Percentiles rank a stretch among this genome's conserved stretches.
Conservation (phyloP, 2,329 filamentous ascomycete species). For the Cladosporium austrohemisphaericum region DNA sequence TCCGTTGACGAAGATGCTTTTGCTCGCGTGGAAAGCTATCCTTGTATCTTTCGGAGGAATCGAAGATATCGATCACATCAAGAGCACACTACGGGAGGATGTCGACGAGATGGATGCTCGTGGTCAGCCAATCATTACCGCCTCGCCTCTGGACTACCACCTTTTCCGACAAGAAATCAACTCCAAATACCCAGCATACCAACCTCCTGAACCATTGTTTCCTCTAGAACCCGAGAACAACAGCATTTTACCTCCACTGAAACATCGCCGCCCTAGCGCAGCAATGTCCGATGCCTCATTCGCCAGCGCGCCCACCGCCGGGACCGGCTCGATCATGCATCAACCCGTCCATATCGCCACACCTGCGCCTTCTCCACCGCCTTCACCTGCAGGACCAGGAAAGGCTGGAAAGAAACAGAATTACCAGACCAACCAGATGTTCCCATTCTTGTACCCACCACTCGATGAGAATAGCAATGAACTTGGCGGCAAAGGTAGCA, state of each 20-base stretch:
- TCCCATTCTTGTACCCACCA: conserved; percentile 95
- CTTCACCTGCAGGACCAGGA: conserved; percentile 75
- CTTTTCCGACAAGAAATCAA: conserved; percentile 94
- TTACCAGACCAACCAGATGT: conserved; percentile 98
- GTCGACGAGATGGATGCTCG: conserved; percentile 55
- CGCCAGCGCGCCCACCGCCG: conserved; percentile 47
- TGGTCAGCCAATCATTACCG: conserved; percentile 76
- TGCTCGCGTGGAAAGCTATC: conserved; percentile 89
- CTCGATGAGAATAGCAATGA: conserved; percentile 84
- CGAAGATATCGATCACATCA: conserved; percentile 67
- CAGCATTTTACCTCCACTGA: conserved; percentile 80
- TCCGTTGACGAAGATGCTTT: conserved; percentile 51
- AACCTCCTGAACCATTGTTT: conserved; percentile 77
- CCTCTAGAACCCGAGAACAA: conserved; percentile 87
- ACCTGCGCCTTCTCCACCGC: conserved; percentile 89
- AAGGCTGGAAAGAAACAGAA: conserved; percentile 98
- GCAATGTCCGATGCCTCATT: conserved; percentile 32
- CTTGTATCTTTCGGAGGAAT: conserved; percentile 81
- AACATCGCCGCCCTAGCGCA: conserved; percentile 59
- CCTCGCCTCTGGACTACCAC: conserved; percentile 93
- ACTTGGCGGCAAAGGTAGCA: conserved; percentile 81
- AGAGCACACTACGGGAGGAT: conserved; percentile 63
- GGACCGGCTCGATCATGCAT: conserved; percentile 72
- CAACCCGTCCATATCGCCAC: conserved; percentile 99
- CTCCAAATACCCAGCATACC: conserved; percentile 95